phyloP scores from a whole-genome alignment of 2,329 filamentous ascomycete species.

The Aspergillus hortae region DNA sequence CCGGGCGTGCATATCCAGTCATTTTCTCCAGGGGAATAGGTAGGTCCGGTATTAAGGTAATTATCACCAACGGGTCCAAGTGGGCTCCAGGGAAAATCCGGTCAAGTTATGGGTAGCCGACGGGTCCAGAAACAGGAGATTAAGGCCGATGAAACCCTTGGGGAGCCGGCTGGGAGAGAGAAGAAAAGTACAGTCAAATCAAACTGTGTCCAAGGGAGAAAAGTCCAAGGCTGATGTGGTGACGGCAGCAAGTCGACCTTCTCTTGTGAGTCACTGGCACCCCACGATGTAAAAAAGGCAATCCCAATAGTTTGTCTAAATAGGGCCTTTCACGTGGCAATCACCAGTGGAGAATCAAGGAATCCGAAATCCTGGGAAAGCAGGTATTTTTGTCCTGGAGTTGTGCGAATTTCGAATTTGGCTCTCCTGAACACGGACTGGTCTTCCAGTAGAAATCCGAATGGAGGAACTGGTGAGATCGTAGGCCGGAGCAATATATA shows the following conservation, averaged over 20 bases:
- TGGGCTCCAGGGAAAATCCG: conserved; percentile 23
- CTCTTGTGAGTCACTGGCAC: conserved; percentile 10
- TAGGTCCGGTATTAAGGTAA: conserved; percentile 21
- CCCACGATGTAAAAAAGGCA: conserved; percentile 13
- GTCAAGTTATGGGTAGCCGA: conserved; percentile 13
- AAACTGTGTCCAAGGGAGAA: conserved; percentile 18
- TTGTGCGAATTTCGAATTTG: conserved; percentile 6
- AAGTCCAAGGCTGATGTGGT: conserved; percentile 19
- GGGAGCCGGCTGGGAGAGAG: conserved; percentile 17
- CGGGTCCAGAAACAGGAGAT: conserved; percentile 16
- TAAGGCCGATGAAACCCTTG: conserved; percentile 10
- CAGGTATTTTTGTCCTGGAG: conserved; percentile 13
- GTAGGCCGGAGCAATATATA: background rate
- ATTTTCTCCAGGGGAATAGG: conserved; percentile 30
- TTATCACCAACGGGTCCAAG: conserved; percentile 24
- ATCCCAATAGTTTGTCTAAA: conserved; percentile 5
- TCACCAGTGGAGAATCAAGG: conserved; percentile 14
- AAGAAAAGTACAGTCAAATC: conserved; percentile 21
- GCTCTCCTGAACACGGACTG: background rate
- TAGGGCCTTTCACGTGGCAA: conserved; percentile 11
- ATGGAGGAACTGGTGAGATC: background rate
- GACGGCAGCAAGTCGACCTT: conserved; percentile 17
- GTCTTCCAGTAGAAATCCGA: conserved; percentile 1
- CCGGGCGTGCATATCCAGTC: conserved; percentile 33
- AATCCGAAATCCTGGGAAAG: conserved; percentile 10